Evolutionary conservation across 2,329 filamentous ascomycete species (phyloP).

Genomic region (Alternaria tenuissima): DNA sequence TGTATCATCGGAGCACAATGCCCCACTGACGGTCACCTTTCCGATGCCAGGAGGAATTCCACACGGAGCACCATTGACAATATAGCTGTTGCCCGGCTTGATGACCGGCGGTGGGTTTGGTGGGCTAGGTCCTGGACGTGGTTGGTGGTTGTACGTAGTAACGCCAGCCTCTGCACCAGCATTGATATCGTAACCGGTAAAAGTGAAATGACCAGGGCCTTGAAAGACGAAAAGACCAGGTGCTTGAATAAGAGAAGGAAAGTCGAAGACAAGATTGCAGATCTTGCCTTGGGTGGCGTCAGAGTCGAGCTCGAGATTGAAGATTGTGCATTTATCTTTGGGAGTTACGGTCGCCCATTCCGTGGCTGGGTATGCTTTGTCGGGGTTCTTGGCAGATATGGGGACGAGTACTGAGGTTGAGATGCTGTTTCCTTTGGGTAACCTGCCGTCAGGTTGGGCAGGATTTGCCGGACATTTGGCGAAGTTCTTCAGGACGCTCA

Average conservation of each 20-base stretch:
- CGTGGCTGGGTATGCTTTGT: conserved; percentile 26
- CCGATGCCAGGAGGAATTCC: conserved; percentile 28
- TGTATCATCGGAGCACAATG: conserved; percentile 34
- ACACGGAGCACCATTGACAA: conserved; percentile 34
- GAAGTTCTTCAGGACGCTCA: conserved; percentile 25
- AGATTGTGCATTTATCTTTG: conserved; percentile 42
- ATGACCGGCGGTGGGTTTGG: conserved; percentile 29
- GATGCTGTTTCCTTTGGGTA: conserved; percentile 30
- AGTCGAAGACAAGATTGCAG: conserved; percentile 43
- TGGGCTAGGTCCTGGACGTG: conserved; percentile 25
- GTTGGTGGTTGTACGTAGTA: conserved; percentile 39
- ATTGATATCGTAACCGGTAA: conserved; percentile 34
- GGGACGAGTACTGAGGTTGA: conserved; percentile 30
- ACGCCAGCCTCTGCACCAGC: conserved; percentile 25
- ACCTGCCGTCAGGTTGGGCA: conserved; percentile 31
- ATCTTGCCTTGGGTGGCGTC: conserved; percentile 34
- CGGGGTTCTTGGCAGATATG: conserved; percentile 31
- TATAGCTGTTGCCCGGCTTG: conserved; percentile 34
- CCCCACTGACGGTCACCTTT: conserved; percentile 29
- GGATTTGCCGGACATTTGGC: conserved; percentile 25
- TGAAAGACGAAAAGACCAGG: conserved; percentile 39
- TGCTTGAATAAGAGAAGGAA: conserved; percentile 26
- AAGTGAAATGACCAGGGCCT: conserved; percentile 34
- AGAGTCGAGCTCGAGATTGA: conserved; percentile 37
- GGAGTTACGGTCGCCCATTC: conserved; percentile 34